Conservation (phyloP, 768 basidiomycete species). For the Amanita jacksonii region DNA sequence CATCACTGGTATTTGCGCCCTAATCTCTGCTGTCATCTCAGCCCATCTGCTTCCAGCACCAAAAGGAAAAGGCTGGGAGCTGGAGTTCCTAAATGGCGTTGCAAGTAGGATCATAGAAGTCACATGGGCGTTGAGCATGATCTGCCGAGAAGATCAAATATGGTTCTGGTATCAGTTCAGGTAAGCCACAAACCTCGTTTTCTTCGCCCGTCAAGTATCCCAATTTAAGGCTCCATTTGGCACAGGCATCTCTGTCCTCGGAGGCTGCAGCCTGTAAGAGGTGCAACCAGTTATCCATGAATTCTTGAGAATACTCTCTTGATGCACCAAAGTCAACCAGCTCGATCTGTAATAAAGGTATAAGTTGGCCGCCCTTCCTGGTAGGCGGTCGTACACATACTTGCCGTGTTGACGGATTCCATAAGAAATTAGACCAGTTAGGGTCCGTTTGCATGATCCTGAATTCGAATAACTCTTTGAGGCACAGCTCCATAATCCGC, state of each 20-base stretch:
- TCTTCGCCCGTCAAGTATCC: slow-evolving; percentile 91
- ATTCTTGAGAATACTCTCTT: slow-evolving; percentile 71
- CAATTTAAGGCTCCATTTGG: slow-evolving; percentile 65
- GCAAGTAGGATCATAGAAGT: slow-evolving; percentile 78
- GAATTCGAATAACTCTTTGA: slow-evolving; percentile 87
- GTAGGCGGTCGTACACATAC: slow-evolving; percentile 22
- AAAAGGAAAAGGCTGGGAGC: slow-evolving; percentile 72
- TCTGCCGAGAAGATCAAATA: slow-evolving; percentile 26
- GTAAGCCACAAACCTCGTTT: slow-evolving; percentile 45
- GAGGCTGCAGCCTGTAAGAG: slow-evolving; percentile 75
- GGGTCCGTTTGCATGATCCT: slow-evolving; percentile 97
- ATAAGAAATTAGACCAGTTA: slow-evolving; percentile 97
- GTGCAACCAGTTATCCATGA: slow-evolving; percentile 81
- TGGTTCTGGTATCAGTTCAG: not conserved
- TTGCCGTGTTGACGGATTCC: slow-evolving; percentile 58
- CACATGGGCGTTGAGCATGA: slow-evolving; percentile 83
- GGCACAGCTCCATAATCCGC: slow-evolving; percentile 73
- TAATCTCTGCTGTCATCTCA: slow-evolving; percentile 66
- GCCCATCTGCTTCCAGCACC: slow-evolving; percentile 56
- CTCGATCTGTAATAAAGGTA: slow-evolving; percentile 42
- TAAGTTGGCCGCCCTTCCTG: not conserved
- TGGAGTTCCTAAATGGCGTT: slow-evolving; percentile 64
- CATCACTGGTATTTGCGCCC: slow-evolving; percentile 84
- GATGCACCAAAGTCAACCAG: slow-evolving; percentile 97
- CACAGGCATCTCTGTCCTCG: slow-evolving; percentile 58